Conservation (phyloP, 1,139 yeast genomes). For the Saccharomyces hybrid region DNA sequence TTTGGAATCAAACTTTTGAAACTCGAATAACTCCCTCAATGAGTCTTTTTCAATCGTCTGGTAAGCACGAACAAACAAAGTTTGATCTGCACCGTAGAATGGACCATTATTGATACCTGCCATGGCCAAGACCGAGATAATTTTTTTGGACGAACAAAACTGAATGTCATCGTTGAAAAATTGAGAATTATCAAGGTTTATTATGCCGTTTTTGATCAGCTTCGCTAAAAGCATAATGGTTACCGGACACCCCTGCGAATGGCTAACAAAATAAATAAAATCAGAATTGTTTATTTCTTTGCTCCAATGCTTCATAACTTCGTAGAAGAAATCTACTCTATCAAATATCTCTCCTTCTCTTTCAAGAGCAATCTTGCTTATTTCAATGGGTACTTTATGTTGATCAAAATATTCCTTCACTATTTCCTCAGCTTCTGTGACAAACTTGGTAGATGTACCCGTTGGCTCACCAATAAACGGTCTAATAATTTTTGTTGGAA, state of each 20-base stretch:
- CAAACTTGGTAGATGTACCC: slow-evolving; percentile 82
- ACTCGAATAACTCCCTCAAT: slow-evolving; percentile 74
- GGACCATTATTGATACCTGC: slow-evolving; percentile 96
- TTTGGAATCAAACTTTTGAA: slow-evolving; percentile 64
- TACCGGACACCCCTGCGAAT: slow-evolving; percentile 94
- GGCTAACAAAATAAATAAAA: slow-evolving; percentile 81
- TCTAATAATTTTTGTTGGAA: slow-evolving; percentile 79
- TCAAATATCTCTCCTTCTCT: slow-evolving; percentile 87
- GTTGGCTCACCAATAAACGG: slow-evolving; percentile 89
- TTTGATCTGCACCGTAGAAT: slow-evolving; percentile 80
- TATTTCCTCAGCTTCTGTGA: slow-evolving; percentile 77
- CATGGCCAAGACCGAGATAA: slow-evolving; percentile 79
- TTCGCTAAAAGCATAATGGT: slow-evolving; percentile 69
- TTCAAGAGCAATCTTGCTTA: slow-evolving; percentile 87
- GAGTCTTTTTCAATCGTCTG: slow-evolving; percentile 87
- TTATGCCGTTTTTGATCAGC: slow-evolving; percentile 62
- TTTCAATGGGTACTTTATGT: slow-evolving; percentile 45
- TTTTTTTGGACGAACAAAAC: slow-evolving; percentile 36
- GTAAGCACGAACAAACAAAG: slow-evolving; percentile 76
- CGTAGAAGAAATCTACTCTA: slow-evolving; percentile 73
- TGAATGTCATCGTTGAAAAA: slow-evolving; percentile 19
- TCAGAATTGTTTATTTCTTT: slow-evolving; percentile 70
- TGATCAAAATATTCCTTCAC: slow-evolving; percentile 66
- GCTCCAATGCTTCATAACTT: slow-evolving; percentile 63
- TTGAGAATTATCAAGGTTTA: slow-evolving; percentile 31